Evolutionary conservation across 1,284 basidiomycete species (phyloP).

Genomic region (Naganishia sp.): DNA sequence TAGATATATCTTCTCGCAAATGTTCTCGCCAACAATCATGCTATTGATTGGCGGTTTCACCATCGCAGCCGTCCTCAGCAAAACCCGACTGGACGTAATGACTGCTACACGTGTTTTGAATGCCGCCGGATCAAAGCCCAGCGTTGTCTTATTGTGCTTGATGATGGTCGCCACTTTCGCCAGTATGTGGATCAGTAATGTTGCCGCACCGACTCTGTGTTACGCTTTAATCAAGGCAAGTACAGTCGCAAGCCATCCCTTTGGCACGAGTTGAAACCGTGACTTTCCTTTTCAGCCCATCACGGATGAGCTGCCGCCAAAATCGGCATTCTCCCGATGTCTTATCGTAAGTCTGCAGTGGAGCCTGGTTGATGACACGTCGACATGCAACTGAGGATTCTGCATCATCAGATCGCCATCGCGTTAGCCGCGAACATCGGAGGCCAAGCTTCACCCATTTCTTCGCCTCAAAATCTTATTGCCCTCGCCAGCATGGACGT

Average conservation of each 20-base stretch:
- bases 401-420: slow-evolving; percentile 73
- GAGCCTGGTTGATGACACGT: too few species aligned
- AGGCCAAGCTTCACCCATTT: slow-evolving; percentile 88
- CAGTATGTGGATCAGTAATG: slow-evolving; percentile 99
- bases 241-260: slow-evolving; percentile 1
- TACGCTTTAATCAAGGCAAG: slow-evolving; percentile 91
- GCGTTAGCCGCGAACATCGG: slow-evolving; percentile 97
- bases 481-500: slow-evolving; percentile 86
- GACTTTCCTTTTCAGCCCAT: slow-evolving; percentile 69
- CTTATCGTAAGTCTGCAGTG: slow-evolving; percentile 68
- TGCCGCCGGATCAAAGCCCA: slow-evolving; percentile 84
- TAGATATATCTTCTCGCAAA: slow-evolving; percentile 61
- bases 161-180: slow-evolving; percentile 98
- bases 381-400: too few species aligned
- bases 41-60: slow-evolving; percentile 97
- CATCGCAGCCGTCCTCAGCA: slow-evolving; percentile 92
- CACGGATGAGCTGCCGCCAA: slow-evolving; percentile 83
- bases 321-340: slow-evolving; percentile 83
- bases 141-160: slow-evolving; percentile 84
- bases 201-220: slow-evolving; percentile 94
- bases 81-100: slow-evolving; percentile 95
- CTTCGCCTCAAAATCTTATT: slow-evolving; percentile 96
- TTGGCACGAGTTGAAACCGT: slow-evolving; percentile 6
- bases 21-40: slow-evolving; percentile 75
- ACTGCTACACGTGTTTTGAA: slow-evolving; percentile 89